Percentiles rank a stretch among this genome's conserved stretches.
phyloP scores from a whole-genome alignment of 2,329 filamentous ascomycete species.

The Fusarium bactridioides region DNA sequence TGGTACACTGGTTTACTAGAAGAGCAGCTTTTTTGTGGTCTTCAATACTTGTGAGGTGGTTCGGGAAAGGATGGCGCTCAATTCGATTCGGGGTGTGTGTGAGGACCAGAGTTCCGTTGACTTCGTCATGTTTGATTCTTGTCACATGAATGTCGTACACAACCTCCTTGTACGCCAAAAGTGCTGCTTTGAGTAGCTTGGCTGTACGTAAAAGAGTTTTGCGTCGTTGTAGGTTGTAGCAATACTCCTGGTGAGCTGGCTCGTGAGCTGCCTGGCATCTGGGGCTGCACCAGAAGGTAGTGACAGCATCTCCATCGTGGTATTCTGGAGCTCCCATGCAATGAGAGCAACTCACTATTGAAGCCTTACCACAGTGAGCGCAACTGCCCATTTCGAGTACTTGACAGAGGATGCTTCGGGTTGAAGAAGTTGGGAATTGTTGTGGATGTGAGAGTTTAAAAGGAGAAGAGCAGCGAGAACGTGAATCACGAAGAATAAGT shows the following conservation, averaged over 20 bases:
- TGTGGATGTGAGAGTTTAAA: not conserved
- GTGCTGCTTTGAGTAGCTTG: conserved; percentile 6
- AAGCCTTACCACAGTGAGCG: conserved; percentile 3
- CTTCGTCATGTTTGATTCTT: not conserved
- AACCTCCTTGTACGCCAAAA: conserved; percentile 14
- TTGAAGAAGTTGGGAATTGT: not conserved
- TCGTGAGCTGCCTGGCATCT: conserved; percentile 15
- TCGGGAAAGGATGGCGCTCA: conserved; percentile 1
- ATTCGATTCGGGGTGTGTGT: not conserved
- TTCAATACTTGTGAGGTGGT: not conserved
- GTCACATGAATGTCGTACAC: conserved; percentile 1
- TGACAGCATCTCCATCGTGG: conserved; percentile 4
- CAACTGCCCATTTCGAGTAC: conserved; percentile 6
- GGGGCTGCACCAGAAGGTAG: conserved; percentile 11
- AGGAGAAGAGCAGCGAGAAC: not conserved
- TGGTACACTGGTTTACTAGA: not conserved
- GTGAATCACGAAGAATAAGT: not conserved
- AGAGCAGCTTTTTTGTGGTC: conserved; percentile 16
- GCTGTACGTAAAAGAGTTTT: conserved; percentile 8
- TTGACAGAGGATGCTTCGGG: not conserved
- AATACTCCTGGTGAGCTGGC: conserved; percentile 8
- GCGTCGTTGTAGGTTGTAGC: conserved; percentile 1
- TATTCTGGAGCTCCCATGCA: conserved; percentile 17
- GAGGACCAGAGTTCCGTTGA: conserved; percentile 1
- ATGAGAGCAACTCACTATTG: not conserved